phyloP scores from a whole-genome alignment of 2,329 filamentous ascomycete species.

The Colletotrichum sp. region DNA sequence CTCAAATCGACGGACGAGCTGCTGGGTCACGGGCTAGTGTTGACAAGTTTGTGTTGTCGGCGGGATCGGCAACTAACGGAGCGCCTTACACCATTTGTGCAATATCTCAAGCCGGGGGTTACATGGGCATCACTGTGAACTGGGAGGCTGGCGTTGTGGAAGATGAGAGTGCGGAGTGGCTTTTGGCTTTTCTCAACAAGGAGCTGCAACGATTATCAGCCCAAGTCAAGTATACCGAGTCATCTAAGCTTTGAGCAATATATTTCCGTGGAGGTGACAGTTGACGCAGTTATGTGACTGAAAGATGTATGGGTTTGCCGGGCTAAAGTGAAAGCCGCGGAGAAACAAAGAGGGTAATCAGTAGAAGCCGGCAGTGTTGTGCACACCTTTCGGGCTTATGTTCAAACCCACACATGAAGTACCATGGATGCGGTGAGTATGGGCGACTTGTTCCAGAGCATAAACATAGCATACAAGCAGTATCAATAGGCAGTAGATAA shows the following conservation, averaged over 20 bases:
- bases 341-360: too few species aligned
- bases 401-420: neutral
- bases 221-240: neutral
- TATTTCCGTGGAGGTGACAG: neutral
- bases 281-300: neutral
- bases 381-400: neutral
- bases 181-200: neutral
- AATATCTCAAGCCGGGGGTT: neutral
- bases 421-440: neutral
- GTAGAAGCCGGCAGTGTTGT: neutral
- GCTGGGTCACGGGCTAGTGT: neutral
- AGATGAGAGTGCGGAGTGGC: neutral
- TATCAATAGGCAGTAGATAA: neutral
- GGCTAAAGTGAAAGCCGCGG: neutral
- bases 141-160: neutral
- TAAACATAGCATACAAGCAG: rapidly evolving
- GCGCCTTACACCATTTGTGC: neutral
- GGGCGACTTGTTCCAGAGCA: neutral
- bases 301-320: too few species aligned
- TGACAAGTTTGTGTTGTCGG: neutral
- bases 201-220: neutral
- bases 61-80: neutral
- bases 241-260: neutral
- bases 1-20: neutral
- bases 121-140: neutral